Evolutionary conservation across 1,139 yeast species (phyloP), one percentile per base, ranked within the genome.

Genomic region (Yamadazyma atmosphaerica): DNA sequence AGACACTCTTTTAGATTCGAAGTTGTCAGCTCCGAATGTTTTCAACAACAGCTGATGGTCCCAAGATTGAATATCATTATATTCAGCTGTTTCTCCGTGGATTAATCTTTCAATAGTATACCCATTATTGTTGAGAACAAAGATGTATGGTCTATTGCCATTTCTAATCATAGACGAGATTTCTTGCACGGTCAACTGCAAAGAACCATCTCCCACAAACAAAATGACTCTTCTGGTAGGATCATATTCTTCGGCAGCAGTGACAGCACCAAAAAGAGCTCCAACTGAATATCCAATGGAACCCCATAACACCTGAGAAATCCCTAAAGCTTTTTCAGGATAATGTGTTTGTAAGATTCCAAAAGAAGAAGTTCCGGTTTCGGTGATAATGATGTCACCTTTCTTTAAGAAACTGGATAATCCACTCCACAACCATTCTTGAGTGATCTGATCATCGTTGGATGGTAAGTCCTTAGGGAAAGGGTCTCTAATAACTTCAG

Each of bases 281-380:
- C 95, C 95, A 32, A 86, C 87, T 22, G 95, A 79, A 72, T 72
- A 86, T 51, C 95, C 96, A 63, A 86, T 86, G 34, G 95, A 85
- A 41, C 95, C 95, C 90, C 94, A 86, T 37, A 66, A 56, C 2
- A 63, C 68, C 45, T 67, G 72, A 4, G 70, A 63, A 33, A 67
- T 67, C 27, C 72, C 72, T 29, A 63, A 51, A 9, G 65, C 55
- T 41, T 61, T 54, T 35, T 56, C 55, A 3, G 72, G 72, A 47
- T 57, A 67, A 34, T 58, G 47, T 4, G 71, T 55, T 49, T 66
- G 72, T 23, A 66, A 56, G 11, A 67, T 66, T 38, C 72, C 72
- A 42, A 67, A 67, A n/a, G 71, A 65, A 9, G 72, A 60, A 11
- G 72, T 67, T 36, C 72, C 72, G 15, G 72, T 65, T 46, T 66